These are phyloP conservation scores for Penicillium turbatum DNA, from an alignment of 495 filamentous ascomycete species.

Conservation along the genomic window DNA sequence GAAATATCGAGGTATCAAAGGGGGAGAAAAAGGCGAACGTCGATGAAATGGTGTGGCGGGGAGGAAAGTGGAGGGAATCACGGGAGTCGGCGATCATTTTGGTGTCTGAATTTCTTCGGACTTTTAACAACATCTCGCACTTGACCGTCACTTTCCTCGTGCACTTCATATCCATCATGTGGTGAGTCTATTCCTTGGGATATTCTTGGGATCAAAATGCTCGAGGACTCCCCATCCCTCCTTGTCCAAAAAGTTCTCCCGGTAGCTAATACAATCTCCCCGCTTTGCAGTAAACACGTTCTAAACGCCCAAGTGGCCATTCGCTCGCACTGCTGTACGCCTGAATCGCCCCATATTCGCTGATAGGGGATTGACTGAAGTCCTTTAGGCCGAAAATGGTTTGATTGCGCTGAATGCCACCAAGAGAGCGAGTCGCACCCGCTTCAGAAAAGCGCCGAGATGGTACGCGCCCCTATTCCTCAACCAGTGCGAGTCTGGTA, in stretches of 20 bases:
- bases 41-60: slow-evolving; percentile 25
- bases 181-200: slow-evolving; percentile 46
- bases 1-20: not conserved
- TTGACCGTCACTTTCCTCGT: not conserved
- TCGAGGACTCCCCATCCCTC: not conserved
- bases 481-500: not conserved
- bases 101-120: slow-evolving; percentile 20
- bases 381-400: slow-evolving; percentile 82
- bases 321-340: slow-evolving; percentile 87
- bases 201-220: not conserved
- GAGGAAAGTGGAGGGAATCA: slow-evolving; percentile 32
- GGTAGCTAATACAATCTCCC: slow-evolving; percentile 9
- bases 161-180: slow-evolving; percentile 19
- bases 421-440: slow-evolving; percentile 70
- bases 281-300: slow-evolving; percentile 74
- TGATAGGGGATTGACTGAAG: slow-evolving; percentile 3
- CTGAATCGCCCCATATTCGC: not conserved
- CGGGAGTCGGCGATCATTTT: slow-evolving; percentile 28
- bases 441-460: slow-evolving; percentile 73
- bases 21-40: slow-evolving; percentile 9
- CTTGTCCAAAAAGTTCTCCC: not conserved
- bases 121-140: slow-evolving; percentile 9
- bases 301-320: slow-evolving; percentile 97
- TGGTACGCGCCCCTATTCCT: slow-evolving; percentile 48
- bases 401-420: slow-evolving; percentile 97